Evolutionary conservation across 176 grass and related monocot genomes (phyloP), one percentile per base, ranked within the genome.

Genomic region (Raddia distichophylla): DNA sequence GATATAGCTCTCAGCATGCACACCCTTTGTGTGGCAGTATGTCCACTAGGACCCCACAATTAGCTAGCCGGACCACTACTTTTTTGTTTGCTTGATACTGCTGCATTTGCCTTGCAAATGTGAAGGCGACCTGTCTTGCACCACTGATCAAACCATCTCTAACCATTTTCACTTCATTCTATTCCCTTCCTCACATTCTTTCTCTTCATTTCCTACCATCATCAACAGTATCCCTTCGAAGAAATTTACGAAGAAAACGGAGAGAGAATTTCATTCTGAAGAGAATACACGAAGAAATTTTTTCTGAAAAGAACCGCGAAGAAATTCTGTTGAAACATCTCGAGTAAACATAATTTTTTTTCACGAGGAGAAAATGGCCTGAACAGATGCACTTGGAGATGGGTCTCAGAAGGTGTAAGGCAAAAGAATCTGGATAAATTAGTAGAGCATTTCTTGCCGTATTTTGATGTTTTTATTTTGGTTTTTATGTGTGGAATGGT

Each of bases 51-150:
- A 49, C 68, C 67, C 76, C 76, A 59, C 42, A 43, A 61, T 86
- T 80, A n/a, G 69, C 77, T 80, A 45, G 51, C 69, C 43, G 53
- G 77, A 86, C 77, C 69, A 69, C 62, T 18, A n/a, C 70, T 60
- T 75, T 68, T 68, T 79, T 67, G 61, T 80, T 77, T 86, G 78
- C 85, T 69, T 81, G 35, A n/a, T 33, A 50, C 10, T 9, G 10
- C 16, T 80, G 84, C 60, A 58, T 80, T 35, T 80, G 52, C 22
- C 15, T 13, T 43, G 59, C 46, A 13, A 33, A 58, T 58, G 71
- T 58, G 61, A 66, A 75, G 34, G 43, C 50, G 20, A 83, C 40
- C 63, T 75, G 82, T 14, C 37, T 34, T 11, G 72, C 62, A 59
- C 60, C 51, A 57, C 47, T 61, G 9, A 32, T 62, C 74, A 47